These are phyloP conservation scores for Cutaneotrichosporon sp. DNA, from an alignment of 1,284 basidiomycete species.

Conservation along the genomic window DNA sequence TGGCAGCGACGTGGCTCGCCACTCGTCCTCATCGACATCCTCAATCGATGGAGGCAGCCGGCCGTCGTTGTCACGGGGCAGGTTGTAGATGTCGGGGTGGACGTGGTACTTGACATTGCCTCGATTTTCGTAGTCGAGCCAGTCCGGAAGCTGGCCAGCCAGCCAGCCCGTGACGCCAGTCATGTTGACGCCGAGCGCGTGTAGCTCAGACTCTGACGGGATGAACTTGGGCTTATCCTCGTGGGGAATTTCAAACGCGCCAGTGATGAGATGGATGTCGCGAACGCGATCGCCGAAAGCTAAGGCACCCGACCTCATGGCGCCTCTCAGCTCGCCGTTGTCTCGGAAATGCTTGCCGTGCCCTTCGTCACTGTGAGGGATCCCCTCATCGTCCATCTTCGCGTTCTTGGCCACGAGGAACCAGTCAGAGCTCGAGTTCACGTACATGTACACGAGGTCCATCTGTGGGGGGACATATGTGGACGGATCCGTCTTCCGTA, in stretches of 20 bases:
- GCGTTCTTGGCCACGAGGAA: constrained; percentile 23
- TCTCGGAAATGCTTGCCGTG: constrained; percentile 34
- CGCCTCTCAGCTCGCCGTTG: constrained; percentile 42
- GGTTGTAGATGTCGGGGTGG: constrained; percentile 35
- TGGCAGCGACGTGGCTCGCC: constrained; percentile 30
- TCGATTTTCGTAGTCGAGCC: constrained; percentile 33
- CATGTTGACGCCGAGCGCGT: constrained; percentile 3
- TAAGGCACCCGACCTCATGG: constrained; percentile 30
- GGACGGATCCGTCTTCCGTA: neutral
- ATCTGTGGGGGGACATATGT: constrained; percentile 8
- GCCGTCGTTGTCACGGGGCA: constrained; percentile 32
- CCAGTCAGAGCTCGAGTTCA: constrained; percentile 33
- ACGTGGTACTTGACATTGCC: constrained; percentile 35
- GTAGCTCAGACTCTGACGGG: constrained; percentile 1
- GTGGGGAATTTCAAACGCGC: constrained; percentile 24
- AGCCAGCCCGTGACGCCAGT: neutral
- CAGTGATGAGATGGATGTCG: constrained; percentile 36
- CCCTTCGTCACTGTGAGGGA: constrained; percentile 10
- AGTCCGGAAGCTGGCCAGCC: constrained; percentile 40
- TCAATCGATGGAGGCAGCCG: neutral
- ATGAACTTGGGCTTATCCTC: constrained; percentile 6
- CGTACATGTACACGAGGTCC: constrained; percentile 40
- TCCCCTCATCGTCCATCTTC: constrained; percentile 23
- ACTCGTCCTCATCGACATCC: constrained; percentile 25
- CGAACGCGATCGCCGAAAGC: constrained; percentile 21